phyloP scores from a whole-genome alignment of 2,329 filamentous ascomycete genomes.

The Talaromyces sp. region DNA sequence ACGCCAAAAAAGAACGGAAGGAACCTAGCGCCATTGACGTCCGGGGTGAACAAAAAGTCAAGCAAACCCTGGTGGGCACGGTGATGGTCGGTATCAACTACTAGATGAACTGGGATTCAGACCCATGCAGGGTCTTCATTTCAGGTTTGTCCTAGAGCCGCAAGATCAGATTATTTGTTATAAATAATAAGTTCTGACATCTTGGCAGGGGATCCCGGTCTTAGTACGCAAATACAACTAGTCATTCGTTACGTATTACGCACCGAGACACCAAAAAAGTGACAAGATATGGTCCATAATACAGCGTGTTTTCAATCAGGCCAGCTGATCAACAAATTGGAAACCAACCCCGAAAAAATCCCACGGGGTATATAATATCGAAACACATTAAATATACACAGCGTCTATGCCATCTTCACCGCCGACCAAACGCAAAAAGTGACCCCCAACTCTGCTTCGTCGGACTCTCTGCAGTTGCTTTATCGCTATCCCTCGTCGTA shows the following conservation, averaged over 20 bases:
- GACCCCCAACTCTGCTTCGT: constrained; percentile 12
- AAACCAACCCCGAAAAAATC: not conserved
- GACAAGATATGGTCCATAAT: not conserved
- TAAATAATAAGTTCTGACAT: not conserved
- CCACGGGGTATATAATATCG: too few species aligned
- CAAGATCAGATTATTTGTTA: not conserved
- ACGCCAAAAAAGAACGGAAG: not conserved
- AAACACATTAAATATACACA: not conserved
- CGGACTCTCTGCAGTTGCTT: not conserved
- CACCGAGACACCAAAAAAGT: too few species aligned
- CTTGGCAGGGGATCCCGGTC: not conserved
- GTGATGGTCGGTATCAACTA: not conserved
- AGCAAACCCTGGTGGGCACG: not conserved
- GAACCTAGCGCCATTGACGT: not conserved
- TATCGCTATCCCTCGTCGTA: constrained; percentile 7
- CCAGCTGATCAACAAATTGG: not conserved
- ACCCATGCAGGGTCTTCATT: not conserved
- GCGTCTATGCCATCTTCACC: not conserved
- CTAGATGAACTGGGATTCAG: not conserved
- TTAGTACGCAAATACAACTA: not conserved
- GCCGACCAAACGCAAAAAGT: constrained; percentile 17
- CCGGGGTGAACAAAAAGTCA: not conserved
- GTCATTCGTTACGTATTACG: too few species aligned
- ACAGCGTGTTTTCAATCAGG: not conserved
- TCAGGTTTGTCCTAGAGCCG: not conserved